Evolutionary conservation across 2,329 filamentous ascomycete genomes (phyloP), one percentile per base, ranked within the genome.

Genomic region (Xenoacremonium recifei): DNA sequence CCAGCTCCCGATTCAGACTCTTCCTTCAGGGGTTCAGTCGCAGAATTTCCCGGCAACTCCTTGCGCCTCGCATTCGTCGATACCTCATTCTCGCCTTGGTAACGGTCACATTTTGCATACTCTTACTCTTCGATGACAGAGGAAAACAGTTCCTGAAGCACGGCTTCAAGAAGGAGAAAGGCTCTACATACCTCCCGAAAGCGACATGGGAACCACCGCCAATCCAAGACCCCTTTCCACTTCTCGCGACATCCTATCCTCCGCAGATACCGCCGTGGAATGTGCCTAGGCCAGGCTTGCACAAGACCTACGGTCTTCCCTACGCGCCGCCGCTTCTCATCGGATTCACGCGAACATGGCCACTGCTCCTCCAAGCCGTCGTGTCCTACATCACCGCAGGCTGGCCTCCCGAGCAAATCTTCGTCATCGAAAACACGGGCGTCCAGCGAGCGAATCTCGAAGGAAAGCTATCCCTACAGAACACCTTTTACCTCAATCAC

Each of bases 341-440:
- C 45, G 75, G 77, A n/a, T 82, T 82, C 62, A 79, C 77, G 1
- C 67, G 76, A 23, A 72, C 73, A 41, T 79, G 72, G 71, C 70
- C 71, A 3, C 63, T 81, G 42, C 66, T 82, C 2, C 68, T 77
- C 12, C 79, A 82, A 59, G 65, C 71, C 3, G 71, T 82, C 2
- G 68, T 79, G 9, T 73, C 68, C 10, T 82, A 82, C 57, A 73
- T 82, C 48, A 74, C 77, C 1, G 74, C 76, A 3, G 79, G 78
- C 36, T 82, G 78, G 77, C 79, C 77, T 2, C 60, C 75, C 0
- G 64, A 65, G 16, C 70, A 80, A 48, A 80, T 82, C 45, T 75
- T 76, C 47, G 72, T 82, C 2, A 61, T 82, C 20, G 79, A 82
- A 53, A 82, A 82, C 60, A 82, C 73, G 5, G 77, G 77, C 5